A percentile compares a stretch with the other conserved stretches of the same genome.
phyloP scores from a whole-genome alignment of 75 land plant species.

The Chamaecyparis obtusa region DNA sequence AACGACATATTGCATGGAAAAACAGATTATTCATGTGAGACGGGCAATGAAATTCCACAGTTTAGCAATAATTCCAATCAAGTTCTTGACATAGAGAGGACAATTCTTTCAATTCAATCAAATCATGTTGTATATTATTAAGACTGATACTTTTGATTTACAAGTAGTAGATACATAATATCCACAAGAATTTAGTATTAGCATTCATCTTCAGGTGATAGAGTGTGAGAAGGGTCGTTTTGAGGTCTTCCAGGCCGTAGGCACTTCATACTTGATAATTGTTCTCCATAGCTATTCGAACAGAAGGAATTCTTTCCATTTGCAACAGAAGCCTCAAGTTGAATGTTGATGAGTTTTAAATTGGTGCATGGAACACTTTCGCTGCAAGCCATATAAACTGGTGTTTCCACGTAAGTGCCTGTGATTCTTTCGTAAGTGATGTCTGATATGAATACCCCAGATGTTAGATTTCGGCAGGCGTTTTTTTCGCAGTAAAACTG shows the following conservation, averaged over 20 bases:
- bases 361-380: slow-evolving; percentile 56
- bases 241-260: slow-evolving; percentile 6
- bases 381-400: slow-evolving; percentile 76
- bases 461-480: slow-evolving; percentile 58
- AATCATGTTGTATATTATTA: no score
- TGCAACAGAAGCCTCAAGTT: slow-evolving; percentile 26
- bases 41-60: no score
- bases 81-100: no score
- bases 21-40: no score
- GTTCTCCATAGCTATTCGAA: slow-evolving; percentile 62
- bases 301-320: slow-evolving; percentile 11
- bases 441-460: slow-evolving; percentile 56
- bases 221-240: not conserved
- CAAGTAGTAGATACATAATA: no score
- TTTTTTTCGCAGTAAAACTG: slow-evolving; percentile 67
- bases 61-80: no score
- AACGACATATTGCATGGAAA: no score
- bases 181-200: not conserved
- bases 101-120: no score
- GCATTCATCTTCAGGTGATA: not conserved
- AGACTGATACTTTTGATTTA: no score
- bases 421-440: slow-evolving; percentile 45
- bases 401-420: slow-evolving; percentile 57
- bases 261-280: slow-evolving; percentile 17
- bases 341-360: slow-evolving; percentile 41